A percentile compares a stretch with the other conserved stretches of the same genome.
Conservation (phyloP, 306 rosid genomes). For the Sechiopsis laciniata region DNA sequence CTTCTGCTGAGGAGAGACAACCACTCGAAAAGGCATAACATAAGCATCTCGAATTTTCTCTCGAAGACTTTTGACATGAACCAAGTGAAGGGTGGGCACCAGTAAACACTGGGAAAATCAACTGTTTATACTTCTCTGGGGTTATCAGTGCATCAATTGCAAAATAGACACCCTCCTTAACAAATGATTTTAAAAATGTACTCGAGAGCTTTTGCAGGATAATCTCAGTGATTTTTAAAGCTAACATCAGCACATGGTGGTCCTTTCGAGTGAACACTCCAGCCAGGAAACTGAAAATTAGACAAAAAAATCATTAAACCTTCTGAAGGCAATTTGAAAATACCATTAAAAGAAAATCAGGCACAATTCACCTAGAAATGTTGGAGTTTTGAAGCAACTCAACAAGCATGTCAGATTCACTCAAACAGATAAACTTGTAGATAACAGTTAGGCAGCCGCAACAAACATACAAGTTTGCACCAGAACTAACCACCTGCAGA, state of each 20-base stretch:
- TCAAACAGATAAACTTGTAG: slow-evolving; percentile 65
- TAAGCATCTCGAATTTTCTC: slow-evolving; percentile 57
- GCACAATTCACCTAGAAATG: slow-evolving; percentile 72
- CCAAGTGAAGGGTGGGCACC: slow-evolving; percentile 43
- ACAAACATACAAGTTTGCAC: slow-evolving; percentile 80
- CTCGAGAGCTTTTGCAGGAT: slow-evolving; percentile 67
- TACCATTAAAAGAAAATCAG: slow-evolving; percentile 22
- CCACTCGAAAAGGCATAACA: slow-evolving; percentile 71
- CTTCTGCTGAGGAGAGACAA: slow-evolving; percentile 39
- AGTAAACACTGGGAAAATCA: slow-evolving; percentile 49
- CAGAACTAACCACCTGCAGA: slow-evolving; percentile 79
- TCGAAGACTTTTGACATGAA: slow-evolving; percentile 50
- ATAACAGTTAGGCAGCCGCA: slow-evolving; percentile 71
- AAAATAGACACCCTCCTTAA: slow-evolving; percentile 91
- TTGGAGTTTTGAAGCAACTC: slow-evolving; percentile 59
- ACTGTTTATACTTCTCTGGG: slow-evolving; percentile 57
- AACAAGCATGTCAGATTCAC: slow-evolving; percentile 68
- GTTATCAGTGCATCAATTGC: slow-evolving; percentile 67
- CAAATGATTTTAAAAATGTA: slow-evolving; percentile 57
- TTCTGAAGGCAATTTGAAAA: slow-evolving; percentile 25
- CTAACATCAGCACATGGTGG: slow-evolving; percentile 69
- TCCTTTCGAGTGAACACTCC: slow-evolving; percentile 94
- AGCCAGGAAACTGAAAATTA: slow-evolving; percentile 70
- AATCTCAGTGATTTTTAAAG: slow-evolving; percentile 69
- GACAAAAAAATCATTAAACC: slow-evolving; percentile 28